Conservation (phyloP, 2,329 filamentous ascomycete genomes). For the Fusarium sp. region DNA sequence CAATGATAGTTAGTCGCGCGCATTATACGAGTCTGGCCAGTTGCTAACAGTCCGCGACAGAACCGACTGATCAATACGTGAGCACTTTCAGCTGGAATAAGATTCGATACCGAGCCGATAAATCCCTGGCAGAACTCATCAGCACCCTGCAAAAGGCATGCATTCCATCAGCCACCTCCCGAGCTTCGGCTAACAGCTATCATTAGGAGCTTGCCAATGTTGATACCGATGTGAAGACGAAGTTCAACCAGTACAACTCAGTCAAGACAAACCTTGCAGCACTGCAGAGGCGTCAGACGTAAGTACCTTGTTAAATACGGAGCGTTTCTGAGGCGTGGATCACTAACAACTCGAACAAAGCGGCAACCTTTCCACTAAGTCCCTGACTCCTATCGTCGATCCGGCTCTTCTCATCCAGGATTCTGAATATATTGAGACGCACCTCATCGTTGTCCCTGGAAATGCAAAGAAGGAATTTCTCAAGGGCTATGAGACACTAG, state of each 20-base stretch:
- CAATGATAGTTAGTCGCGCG: conserved; percentile 80
- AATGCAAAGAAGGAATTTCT: conserved; percentile 88
- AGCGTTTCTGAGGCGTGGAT: not conserved
- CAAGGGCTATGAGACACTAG: conserved; percentile 86
- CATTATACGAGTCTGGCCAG: not conserved
- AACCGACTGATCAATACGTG: conserved; percentile 95
- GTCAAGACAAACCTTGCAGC: conserved; percentile 86
- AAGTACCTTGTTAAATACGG: conserved; percentile 46
- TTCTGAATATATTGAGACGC: conserved; percentile 96
- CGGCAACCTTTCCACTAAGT: conserved; percentile 94
- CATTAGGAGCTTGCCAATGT: conserved; percentile 85
- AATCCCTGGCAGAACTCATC: conserved; percentile 86
- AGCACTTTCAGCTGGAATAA: conserved; percentile 95
- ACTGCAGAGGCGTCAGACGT: conserved; percentile 90
- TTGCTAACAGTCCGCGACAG: conserved; percentile 61
- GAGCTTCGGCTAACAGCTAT: conserved; percentile 15
- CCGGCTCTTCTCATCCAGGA: conserved; percentile 84
- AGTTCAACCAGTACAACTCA: conserved; percentile 93
- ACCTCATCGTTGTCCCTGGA: conserved; percentile 88
- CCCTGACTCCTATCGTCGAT: conserved; percentile 88
- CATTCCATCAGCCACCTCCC: not conserved
- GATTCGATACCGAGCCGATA: conserved; percentile 95
- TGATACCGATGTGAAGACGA: conserved; percentile 95
- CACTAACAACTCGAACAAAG: conserved; percentile 56
- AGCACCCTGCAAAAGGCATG: conserved; percentile 86